phyloP scores from a whole-genome alignment of 345 rosid species.

The Eucalyptus sp. region DNA sequence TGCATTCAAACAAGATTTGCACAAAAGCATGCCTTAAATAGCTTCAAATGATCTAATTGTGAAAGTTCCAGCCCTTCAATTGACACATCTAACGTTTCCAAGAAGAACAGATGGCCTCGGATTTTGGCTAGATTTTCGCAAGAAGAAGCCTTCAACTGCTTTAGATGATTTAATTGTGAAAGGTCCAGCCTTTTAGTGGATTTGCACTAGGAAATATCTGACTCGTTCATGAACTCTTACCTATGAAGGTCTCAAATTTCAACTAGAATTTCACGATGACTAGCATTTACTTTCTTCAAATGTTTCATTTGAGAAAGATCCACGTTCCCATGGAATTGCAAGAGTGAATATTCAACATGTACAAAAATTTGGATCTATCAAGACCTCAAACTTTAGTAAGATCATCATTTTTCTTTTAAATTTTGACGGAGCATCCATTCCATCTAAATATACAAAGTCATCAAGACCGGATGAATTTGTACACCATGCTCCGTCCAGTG shows the following conservation, averaged over 20 bases:
- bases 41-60: background rate
- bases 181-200: background rate
- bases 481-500: no score
- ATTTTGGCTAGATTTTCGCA: background rate
- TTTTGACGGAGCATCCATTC: fast-evolving
- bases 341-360: fast-evolving
- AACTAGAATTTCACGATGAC: fast-evolving
- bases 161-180: no score
- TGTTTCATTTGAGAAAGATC: background rate
- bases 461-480: fast-evolving
- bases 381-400: background rate
- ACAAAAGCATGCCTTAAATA: background rate
- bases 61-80: no score
- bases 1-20: background rate
- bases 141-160: background rate
- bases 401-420: no score
- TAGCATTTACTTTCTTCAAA: no score
- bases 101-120: fast-evolving
- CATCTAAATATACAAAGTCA: no score
- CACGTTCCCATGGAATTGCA: background rate
- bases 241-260: background rate
- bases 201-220: background rate
- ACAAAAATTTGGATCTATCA: background rate
- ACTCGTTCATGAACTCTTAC: background rate
- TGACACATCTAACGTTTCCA: background rate